Evolutionary conservation across 768 basidiomycete species (phyloP), one percentile per base, ranked within the genome.

Genomic region (Rubroboletus pulcherrimus): DNA sequence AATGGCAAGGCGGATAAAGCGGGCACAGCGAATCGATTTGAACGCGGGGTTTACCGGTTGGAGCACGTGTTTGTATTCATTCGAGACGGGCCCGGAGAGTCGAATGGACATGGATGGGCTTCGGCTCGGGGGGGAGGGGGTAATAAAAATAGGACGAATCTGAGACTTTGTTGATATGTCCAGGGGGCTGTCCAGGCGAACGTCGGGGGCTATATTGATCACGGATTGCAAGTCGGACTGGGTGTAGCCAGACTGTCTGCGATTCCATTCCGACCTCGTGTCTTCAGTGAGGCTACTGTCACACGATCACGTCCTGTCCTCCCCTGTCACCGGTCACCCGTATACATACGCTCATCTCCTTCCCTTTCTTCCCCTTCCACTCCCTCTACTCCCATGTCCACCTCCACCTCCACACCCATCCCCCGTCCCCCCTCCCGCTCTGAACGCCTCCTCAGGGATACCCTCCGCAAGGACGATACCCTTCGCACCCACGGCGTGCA

Each of bases 381-480:
- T 19, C 58, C 44, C 64, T 49, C 45, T 49, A 49, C 51, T 60
- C 34, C 33, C 60, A 51, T 56, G 53, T 54, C 65, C 57, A 34
- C 63, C 0, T 53, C 65, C 57, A 34, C 63, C 0, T 21, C 63
- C 5, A 34, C 54, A 3, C 29, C 48, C 48, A 55, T 59, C 45
- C 47, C 66, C 2, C 75, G 77, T 47, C 75, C 81, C 0, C 71
- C 81, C 0, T 79, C 79, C 35, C 75, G 81, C 53, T 82, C 81
- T 5, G 80, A 84, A 62, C 75, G 77, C 10, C 77, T 85, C 44
- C 74, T 85, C 47, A 74, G 83, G 49, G 78, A 84, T 58, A 77
- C 84, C 10, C 77, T 85, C 51, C 74, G 79, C 45, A 83, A 75
- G 61, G 80, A 72, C 69, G 74, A 60, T 64, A 73, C 65, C 70